phyloP scores from a whole-genome alignment of 352 stramenopile species.

The Blastocystis sp. region DNA sequence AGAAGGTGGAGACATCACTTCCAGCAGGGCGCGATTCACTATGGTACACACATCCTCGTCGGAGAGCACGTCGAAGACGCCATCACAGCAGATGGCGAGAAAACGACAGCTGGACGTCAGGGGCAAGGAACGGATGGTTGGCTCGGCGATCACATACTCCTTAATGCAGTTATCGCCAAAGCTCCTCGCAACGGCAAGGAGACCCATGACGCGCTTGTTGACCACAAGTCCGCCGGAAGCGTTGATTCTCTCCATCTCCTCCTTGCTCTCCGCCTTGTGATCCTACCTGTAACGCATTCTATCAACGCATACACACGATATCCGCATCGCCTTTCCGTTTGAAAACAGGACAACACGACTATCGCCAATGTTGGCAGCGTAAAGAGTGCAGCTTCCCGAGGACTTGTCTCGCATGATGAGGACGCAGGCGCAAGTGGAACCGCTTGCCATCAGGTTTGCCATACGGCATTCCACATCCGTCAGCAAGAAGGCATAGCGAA shows the following conservation, averaged over 20 bases:
- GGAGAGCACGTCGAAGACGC: constrained; percentile 66
- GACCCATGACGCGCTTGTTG: constrained; percentile 63
- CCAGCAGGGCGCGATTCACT: constrained; percentile 14
- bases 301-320: constrained; percentile 39
- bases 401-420: constrained; percentile 25
- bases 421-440: constrained; percentile 42
- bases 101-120: constrained; percentile 48
- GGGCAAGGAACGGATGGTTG: constrained; percentile 6
- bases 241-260: constrained; percentile 47
- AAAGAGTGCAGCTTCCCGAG: neutral
- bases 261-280: constrained; percentile 59
- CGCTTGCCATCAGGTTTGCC: constrained; percentile 59
- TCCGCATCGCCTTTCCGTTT: constrained; percentile 7
- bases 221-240: constrained; percentile 40
- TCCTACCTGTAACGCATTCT: constrained; percentile 2
- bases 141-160: constrained; percentile 64
- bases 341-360: constrained; percentile 53
- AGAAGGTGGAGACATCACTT: neutral
- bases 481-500: constrained; percentile 50
- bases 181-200: constrained; percentile 63
- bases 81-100: constrained; percentile 51
- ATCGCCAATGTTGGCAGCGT: constrained; percentile 63
- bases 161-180: constrained; percentile 68
- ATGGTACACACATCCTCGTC: constrained; percentile 65
- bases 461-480: constrained; percentile 59